Evolutionary conservation across 768 basidiomycete genomes (phyloP).

Genomic region (Dioszegia hungarica): DNA sequence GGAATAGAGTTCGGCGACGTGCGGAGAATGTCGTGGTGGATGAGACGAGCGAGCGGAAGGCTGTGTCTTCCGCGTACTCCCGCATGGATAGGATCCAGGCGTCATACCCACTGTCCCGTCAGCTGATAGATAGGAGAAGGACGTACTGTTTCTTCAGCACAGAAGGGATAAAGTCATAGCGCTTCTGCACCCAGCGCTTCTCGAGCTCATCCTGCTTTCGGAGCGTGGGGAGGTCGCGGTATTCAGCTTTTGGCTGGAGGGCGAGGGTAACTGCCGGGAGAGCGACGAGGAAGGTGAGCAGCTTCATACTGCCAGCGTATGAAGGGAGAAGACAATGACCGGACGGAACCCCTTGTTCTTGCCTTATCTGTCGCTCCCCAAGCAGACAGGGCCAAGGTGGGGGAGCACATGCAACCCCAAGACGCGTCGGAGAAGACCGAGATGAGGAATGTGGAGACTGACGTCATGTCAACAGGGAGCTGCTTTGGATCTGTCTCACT

Average conservation of each 20-base stretch:
- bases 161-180: constrained; percentile 52
- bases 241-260: constrained; percentile 11
- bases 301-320: neutral
- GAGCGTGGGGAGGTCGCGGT: constrained; percentile 17
- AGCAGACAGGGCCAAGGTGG: no score
- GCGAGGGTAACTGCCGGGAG: neutral
- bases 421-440: no score
- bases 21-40: constrained; percentile 54
- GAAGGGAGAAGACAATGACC: no score
- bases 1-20: constrained; percentile 54
- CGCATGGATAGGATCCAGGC: constrained; percentile 50
- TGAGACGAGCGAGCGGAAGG: constrained; percentile 57
- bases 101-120: constrained; percentile 20
- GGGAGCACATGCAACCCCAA: no score
- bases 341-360: no score
- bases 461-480: no score
- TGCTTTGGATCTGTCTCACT: no score
- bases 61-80: constrained; percentile 58
- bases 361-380: no score
- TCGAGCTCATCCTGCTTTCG: constrained; percentile 23
- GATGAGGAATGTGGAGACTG: no score
- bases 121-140: constrained; percentile 52
- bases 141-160: constrained; percentile 53
- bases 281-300: neutral
- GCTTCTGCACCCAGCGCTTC: constrained; percentile 36